A percentile compares a stretch with the other conserved stretches of the same genome.
phyloP scores from a whole-genome alignment of 2,329 filamentous ascomycete species.

The Dactylellina cionopaga region DNA sequence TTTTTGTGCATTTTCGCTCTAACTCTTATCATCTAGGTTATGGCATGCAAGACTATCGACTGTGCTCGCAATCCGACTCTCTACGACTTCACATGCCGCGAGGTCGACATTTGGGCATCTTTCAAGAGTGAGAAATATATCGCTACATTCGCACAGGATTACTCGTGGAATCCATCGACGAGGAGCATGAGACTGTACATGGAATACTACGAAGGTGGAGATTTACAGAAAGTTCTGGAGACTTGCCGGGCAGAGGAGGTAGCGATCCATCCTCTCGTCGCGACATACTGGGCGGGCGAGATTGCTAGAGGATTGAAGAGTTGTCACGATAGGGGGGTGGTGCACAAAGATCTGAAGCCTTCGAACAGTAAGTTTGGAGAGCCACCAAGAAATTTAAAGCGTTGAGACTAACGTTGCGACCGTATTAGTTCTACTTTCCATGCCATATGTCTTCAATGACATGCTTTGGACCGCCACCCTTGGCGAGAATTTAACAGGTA shows the following conservation, averaged over 20 bases:
- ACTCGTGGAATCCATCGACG: conserved; percentile 50
- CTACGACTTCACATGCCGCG: conserved; percentile 50
- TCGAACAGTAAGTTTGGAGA: conserved; percentile 31
- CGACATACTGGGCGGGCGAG: conserved; percentile 49
- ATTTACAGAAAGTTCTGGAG: conserved; percentile 48
- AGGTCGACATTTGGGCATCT: conserved; percentile 48
- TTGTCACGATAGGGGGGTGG: conserved; percentile 46
- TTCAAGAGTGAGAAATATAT: conserved; percentile 51
- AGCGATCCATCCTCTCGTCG: conserved; percentile 45
- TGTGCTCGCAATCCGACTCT: conserved; percentile 45
- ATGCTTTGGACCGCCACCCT: conserved; percentile 50
- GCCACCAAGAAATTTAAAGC: too few relatives aligned
- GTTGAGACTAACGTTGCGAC: not conserved
- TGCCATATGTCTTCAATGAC: conserved; percentile 50
- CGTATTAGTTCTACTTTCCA: conserved; percentile 34
- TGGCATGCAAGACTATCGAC: conserved; percentile 52
- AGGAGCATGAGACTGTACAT: conserved; percentile 49
- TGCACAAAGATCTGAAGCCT: conserved; percentile 51
- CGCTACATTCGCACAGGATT: conserved; percentile 49
- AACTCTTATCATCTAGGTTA: conserved; percentile 30
- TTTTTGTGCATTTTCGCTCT: not conserved
- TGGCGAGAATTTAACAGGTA: conserved; percentile 46
- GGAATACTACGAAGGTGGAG: conserved; percentile 48
- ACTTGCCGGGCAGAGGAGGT: conserved; percentile 46
- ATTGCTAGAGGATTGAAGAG: conserved; percentile 48